Conservation (phyloP, 176 grass and related monocot genomes). For the Bolboschoenus planiculmis region DNA sequence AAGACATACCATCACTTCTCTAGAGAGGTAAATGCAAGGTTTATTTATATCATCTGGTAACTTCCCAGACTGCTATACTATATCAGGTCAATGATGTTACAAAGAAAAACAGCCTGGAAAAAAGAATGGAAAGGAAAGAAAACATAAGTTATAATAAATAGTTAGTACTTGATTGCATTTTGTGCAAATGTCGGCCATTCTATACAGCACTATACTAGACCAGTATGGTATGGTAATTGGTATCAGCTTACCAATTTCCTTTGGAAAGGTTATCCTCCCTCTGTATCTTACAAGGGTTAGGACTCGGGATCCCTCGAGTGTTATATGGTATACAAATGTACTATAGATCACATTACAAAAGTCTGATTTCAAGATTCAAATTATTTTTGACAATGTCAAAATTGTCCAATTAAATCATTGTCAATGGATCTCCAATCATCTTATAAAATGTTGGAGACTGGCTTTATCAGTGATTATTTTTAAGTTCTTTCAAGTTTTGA, state of each 20-base stretch:
- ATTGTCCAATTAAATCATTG: neutral
- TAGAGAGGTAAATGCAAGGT: conserved; percentile 52
- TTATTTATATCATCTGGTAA: neutral
- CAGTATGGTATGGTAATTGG: neutral
- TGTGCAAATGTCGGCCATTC: neutral
- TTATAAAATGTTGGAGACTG: neutral
- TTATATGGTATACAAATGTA: no score
- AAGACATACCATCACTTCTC: conserved; percentile 90
- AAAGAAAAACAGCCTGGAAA: neutral
- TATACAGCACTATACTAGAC: neutral
- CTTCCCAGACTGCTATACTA: neutral
- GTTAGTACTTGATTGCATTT: neutral
- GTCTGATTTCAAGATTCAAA: neutral
- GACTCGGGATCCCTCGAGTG: neutral
- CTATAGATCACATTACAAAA: no score
- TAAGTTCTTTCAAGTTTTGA: neutral
- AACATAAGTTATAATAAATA: neutral
- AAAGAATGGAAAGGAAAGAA: neutral
- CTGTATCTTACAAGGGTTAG: neutral
- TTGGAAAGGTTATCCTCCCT: neutral
- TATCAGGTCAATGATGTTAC: neutral
- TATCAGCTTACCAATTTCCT: neutral
- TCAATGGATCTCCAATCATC: neutral
- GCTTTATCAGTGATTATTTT: neutral
- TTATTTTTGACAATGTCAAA: neutral